Conservation (phyloP, 768 basidiomycete genomes). For the Lactarius vividus region DNA sequence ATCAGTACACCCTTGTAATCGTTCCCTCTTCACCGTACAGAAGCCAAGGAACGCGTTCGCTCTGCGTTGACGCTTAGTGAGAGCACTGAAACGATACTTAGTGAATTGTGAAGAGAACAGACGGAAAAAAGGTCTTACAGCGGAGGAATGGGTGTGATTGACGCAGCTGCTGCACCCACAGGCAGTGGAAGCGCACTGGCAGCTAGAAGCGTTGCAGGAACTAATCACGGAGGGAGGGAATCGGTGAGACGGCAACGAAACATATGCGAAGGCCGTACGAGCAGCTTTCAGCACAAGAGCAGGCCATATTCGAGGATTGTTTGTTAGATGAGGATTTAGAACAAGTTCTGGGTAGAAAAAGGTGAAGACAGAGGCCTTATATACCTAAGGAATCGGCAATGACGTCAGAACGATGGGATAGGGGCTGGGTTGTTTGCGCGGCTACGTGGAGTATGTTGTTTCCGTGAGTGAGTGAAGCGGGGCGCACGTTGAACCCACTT, state of each 20-base stretch:
- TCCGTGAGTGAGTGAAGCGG: background rate
- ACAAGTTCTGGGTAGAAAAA: background rate
- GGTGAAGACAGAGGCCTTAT: background rate
- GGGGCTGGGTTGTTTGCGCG: background rate
- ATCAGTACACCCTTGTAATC: background rate
- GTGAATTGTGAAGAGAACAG: background rate
- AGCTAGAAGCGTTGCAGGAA: slow-evolving; percentile 9
- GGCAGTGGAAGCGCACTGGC: slow-evolving; percentile 10
- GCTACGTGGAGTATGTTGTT: background rate
- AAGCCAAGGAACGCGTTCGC: background rate
- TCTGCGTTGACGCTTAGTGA: background rate
- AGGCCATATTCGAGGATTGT: slow-evolving; percentile 14
- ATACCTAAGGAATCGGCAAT: background rate
- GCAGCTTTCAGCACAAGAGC: slow-evolving; percentile 13
- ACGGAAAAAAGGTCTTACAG: background rate
- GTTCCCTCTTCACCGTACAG: background rate
- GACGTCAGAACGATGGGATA: slow-evolving; percentile 1
- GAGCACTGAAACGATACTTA: background rate
- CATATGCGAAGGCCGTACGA: slow-evolving; percentile 3
- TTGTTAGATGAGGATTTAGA: background rate
- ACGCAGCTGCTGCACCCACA: slow-evolving; percentile 20
- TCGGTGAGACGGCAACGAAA: background rate
- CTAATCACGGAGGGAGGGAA: background rate
- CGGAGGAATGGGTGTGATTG: slow-evolving; percentile 10
- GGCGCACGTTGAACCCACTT: background rate